These are phyloP conservation scores for Colletotrichum camelliae DNA, from an alignment of 2,329 filamentous ascomycete genomes.

Conservation along the genomic window DNA sequence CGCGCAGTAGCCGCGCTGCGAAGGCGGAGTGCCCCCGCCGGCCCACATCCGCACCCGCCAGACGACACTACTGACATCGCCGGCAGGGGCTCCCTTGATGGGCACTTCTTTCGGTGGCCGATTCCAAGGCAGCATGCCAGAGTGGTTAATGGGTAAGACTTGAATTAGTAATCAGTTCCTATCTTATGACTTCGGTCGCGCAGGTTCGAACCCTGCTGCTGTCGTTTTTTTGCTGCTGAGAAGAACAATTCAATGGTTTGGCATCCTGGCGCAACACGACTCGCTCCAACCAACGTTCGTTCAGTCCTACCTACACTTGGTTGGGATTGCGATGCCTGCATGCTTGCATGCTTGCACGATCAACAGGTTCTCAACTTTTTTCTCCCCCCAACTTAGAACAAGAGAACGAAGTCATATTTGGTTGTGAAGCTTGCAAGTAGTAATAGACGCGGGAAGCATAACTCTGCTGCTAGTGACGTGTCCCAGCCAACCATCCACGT, in stretches of 20 bases:
- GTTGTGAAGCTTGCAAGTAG: neutral
- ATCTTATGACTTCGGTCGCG: slow-evolving; percentile 20
- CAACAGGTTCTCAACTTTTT: neutral
- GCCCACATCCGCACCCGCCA: neutral
- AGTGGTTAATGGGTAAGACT: slow-evolving; percentile 22
- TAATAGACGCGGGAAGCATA: neutral
- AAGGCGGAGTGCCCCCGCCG: neutral
- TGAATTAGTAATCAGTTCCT: neutral
- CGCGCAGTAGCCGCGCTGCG: neutral
- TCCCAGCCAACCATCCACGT: neutral
- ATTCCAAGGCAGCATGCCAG: slow-evolving; percentile 15
- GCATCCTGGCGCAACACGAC: neutral
- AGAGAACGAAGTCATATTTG: neutral
- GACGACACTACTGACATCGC: neutral
- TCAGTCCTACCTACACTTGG: neutral
- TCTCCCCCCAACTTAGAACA: neutral
- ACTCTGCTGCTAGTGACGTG: neutral
- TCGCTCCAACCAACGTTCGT: neutral
- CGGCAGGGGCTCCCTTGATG: neutral
- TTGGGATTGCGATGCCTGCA: neutral
- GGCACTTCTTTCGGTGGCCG: accelerated
- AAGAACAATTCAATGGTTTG: neutral
- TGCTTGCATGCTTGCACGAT: neutral
- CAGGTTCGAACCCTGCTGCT: slow-evolving; percentile 24
- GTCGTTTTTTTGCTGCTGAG: neutral